Base-by-base conservation (phyloP, 2,329 filamentous ascomycete species). In the Trichoderma hamatum region DNA sequence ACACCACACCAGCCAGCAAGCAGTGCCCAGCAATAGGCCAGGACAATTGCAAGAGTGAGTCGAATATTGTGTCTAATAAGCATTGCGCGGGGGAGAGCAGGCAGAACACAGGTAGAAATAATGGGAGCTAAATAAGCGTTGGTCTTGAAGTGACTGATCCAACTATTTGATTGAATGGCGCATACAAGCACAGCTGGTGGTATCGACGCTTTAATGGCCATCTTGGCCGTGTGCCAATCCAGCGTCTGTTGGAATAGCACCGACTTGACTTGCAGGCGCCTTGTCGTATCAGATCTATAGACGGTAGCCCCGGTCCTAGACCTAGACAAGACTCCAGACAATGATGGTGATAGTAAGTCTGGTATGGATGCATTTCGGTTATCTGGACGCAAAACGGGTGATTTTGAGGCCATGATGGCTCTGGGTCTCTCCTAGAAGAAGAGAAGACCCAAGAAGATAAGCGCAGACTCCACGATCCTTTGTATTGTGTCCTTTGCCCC, bases 181-280 rank as follows among this genome's bases (percentile, higher is more conserved):
- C 55, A 59, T 26, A 59, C 55, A 39, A 59, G 55, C 55, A 59
- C 55, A 39, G 55, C 55, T 39, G 55, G 55, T 28, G 55, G 55
- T 36, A 59, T 59, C 13, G 55, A 59, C 13, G 55, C 34, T 59
- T 59, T 59, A 21, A 59, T 26, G 9, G 55, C 55, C 32, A 59
- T 59, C 21, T 14, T 36, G n/a, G 4, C 32, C 9, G 55, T 59
- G 26, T 59, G 21, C 55, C 46, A 49, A 49, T 49, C 46, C 19
- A 21, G 21, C 4, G 46, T 49, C 46, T 49, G 46, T 13, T 24
- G n/a, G 46, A 49, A 1, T 3, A 49, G 16, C 46, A 49, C 46
- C 10, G 46, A 49, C 21, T 49, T 49, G 46, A 49, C 3, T 24
- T 49, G 46, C 46, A 49, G n/a, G 11, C 46, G 46, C n/a, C 46